Conservation (phyloP, 2,329 filamentous ascomycete species). For the Diplocarpon mali region DNA sequence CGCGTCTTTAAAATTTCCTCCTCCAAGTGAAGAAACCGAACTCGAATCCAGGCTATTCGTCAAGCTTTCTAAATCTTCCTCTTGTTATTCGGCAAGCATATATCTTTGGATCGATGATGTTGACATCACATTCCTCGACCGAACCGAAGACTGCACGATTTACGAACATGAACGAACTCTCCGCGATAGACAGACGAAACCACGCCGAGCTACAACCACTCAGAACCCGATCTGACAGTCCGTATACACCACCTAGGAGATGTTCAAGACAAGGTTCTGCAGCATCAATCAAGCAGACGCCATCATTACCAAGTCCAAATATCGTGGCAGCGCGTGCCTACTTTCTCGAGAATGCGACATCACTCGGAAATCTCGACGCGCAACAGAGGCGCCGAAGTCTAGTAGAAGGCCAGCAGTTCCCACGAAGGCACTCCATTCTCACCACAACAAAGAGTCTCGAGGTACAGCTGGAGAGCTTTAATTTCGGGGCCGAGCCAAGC, state of each 20-base stretch:
- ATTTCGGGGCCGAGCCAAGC: constrained; percentile 1
- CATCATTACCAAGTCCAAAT: constrained; percentile 18
- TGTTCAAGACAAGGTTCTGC: constrained; percentile 2
- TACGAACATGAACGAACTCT: not conserved
- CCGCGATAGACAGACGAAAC: constrained; percentile 5
- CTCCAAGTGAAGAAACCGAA: not conserved
- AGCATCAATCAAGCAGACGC: not conserved
- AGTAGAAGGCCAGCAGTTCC: constrained; percentile 10
- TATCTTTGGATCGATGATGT: not conserved
- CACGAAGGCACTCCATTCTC: constrained; percentile 15
- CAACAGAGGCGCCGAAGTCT: constrained; percentile 12
- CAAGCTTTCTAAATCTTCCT: not conserved
- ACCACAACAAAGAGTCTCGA: constrained; percentile 3
- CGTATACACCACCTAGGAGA: not conserved
- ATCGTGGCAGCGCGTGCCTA: constrained; percentile 21
- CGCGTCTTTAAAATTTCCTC: constrained; percentile 6
- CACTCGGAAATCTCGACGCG: constrained; percentile 8
- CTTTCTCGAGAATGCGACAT: constrained; percentile 12
- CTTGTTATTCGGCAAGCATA: not conserved
- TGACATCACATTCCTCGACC: not conserved
- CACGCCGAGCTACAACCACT: constrained; percentile 12
- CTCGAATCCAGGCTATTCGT: not conserved
- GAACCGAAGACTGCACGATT: not conserved
- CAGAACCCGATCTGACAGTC: constrained; percentile 3
- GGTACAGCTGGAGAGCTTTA: constrained; percentile 11